phyloP scores from a whole-genome alignment of 2,329 filamentous ascomycete genomes.

The Ophiocordyceps robertsii region DNA sequence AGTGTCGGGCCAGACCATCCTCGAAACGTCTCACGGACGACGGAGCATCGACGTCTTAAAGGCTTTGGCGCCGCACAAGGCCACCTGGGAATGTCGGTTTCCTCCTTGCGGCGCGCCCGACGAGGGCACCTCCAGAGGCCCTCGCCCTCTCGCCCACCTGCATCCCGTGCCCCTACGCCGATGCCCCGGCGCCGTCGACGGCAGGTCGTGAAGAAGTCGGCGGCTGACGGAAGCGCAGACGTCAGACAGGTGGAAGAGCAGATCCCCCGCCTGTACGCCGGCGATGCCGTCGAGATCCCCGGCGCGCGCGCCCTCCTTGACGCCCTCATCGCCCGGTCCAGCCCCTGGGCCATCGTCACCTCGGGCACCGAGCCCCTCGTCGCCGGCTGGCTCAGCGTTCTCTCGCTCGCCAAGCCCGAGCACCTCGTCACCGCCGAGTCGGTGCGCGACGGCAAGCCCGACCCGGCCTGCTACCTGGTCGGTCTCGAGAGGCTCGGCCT shows the following conservation, averaged over 20 bases:
- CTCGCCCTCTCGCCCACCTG: too few relatives aligned
- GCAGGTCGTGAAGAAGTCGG: background rate
- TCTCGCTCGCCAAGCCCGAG: slow-evolving; percentile 50
- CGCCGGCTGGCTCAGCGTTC: slow-evolving; percentile 55
- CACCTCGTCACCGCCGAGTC: slow-evolving; percentile 65
- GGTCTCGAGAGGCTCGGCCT: slow-evolving; percentile 49
- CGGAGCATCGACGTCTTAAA: slow-evolving; percentile 76
- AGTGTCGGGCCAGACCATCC: slow-evolving; percentile 70
- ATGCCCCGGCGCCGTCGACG: too few relatives aligned
- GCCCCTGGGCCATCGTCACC: slow-evolving; percentile 78
- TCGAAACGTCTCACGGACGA: slow-evolving; percentile 83
- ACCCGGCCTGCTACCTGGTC: slow-evolving; percentile 60
- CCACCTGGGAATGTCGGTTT: slow-evolving; percentile 81
- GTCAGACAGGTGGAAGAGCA: slow-evolving; percentile 64
- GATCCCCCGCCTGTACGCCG: slow-evolving; percentile 64
- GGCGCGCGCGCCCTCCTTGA: slow-evolving; percentile 62
- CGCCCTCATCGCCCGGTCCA: slow-evolving; percentile 44
- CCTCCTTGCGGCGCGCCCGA: background rate
- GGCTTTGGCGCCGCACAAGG: slow-evolving; percentile 68
- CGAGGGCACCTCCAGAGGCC: too few relatives aligned
- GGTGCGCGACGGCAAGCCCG: slow-evolving; percentile 62
- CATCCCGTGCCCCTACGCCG: too few relatives aligned
- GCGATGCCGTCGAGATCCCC: slow-evolving; percentile 72
- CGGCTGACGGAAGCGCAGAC: slow-evolving; percentile 34
- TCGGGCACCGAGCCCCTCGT: slow-evolving; percentile 58